phyloP scores from a whole-genome alignment of 805 yeast genomes.

The Debaryomyces prosopidis region DNA sequence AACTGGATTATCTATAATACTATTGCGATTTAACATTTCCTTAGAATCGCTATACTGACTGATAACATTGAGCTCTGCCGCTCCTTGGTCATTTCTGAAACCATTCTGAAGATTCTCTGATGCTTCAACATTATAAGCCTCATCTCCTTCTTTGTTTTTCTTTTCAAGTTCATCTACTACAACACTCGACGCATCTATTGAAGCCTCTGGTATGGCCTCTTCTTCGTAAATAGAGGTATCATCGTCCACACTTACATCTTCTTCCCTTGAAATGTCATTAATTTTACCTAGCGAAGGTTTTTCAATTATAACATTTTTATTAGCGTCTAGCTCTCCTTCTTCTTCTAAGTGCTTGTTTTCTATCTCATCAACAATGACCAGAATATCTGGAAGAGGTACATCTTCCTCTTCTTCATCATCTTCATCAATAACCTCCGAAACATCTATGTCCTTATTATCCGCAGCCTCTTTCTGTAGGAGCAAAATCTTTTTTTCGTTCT shows the following conservation, averaged over 20 bases:
- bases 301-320: neutral
- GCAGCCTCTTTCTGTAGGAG: constrained; percentile 19
- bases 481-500: constrained; percentile 26
- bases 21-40: constrained; percentile 16
- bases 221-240: constrained; percentile 9
- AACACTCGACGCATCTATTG: constrained; percentile 22
- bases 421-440: constrained; percentile 4
- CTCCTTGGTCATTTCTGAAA: neutral
- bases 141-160: constrained; percentile 2
- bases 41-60: constrained; percentile 17
- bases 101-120: neutral
- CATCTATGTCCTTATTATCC: neutral
- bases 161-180: constrained; percentile 27
- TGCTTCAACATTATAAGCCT: neutral
- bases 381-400: constrained; percentile 18
- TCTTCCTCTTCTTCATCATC: constrained; percentile 17
- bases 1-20: constrained; percentile 3
- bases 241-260: constrained; percentile 4
- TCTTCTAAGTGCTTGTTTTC: constrained; percentile 12
- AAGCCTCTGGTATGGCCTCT: constrained; percentile 9
- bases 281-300: neutral
- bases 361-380: constrained; percentile 23
- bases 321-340: neutral
- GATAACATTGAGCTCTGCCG: constrained; percentile 20
- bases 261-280: constrained; percentile 1